Conservation (phyloP, 371 early-diverging fungal species). For the Lichtheimia ramosa region DNA sequence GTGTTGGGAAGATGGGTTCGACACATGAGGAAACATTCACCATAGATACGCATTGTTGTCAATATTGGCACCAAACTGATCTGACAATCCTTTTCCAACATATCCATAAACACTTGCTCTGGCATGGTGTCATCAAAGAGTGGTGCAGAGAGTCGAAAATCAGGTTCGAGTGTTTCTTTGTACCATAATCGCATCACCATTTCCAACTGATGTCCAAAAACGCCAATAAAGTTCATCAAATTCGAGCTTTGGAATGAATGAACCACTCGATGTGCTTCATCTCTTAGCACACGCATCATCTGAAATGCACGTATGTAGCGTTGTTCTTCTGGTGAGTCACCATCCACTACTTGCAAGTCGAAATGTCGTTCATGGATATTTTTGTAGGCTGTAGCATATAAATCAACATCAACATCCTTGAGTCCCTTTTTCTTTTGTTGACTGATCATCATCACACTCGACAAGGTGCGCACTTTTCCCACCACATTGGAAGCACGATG, state of each 20-base stretch:
- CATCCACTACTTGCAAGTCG: background rate
- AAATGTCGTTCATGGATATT: background rate
- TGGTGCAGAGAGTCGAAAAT: constrained; percentile 24
- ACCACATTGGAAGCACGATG: background rate
- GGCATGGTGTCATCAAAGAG: constrained; percentile 29
- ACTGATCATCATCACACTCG: background rate
- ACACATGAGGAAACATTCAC: constrained; percentile 65
- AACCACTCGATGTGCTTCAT: constrained; percentile 14
- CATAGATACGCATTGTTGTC: constrained; percentile 23
- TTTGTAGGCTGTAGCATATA: background rate
- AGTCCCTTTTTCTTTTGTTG: background rate
- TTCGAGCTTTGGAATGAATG: constrained; percentile 12
- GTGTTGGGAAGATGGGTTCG: constrained; percentile 71
- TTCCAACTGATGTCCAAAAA: constrained; percentile 35
- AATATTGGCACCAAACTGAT: constrained; percentile 16
- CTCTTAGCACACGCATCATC: constrained; percentile 6
- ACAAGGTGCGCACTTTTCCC: background rate
- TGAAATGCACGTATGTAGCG: constrained; percentile 13
- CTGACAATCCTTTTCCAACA: background rate
- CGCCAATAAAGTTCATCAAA: constrained; percentile 18
- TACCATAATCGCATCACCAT: constrained; percentile 43
- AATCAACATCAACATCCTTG: background rate
- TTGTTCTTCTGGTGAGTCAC: constrained; percentile 20
- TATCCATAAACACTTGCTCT: constrained; percentile 17
- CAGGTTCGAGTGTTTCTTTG: constrained; percentile 13